A percentile compares a stretch with the other conserved stretches of the same genome.
Conservation (phyloP, 192 early-diverging fungal species). For the Mycoemilia scoparia region DNA sequence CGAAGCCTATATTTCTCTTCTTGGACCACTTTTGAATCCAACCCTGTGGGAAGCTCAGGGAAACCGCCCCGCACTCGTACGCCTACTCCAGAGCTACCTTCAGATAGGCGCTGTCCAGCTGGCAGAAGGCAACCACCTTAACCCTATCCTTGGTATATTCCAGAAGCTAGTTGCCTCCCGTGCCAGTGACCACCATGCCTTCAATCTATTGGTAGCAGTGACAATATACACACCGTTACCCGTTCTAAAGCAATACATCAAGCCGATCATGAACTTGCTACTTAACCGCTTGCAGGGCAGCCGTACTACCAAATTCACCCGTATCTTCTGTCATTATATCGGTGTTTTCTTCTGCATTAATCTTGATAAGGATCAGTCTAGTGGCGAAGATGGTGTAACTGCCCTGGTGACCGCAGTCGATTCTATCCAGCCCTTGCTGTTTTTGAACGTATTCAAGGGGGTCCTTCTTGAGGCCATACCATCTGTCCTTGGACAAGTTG, state of each 20-base stretch:
- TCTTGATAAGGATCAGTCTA: no score
- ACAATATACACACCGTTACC: conserved; percentile 59
- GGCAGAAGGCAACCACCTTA: conserved; percentile 47
- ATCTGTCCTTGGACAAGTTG: conserved; percentile 13
- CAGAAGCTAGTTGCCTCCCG: conserved; percentile 77
- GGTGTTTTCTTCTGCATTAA: conserved; percentile 19
- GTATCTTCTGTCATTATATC: conserved; percentile 19
- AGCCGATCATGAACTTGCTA: conserved; percentile 40
- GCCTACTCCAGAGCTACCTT: conserved; percentile 73
- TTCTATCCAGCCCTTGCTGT: conserved; percentile 18
- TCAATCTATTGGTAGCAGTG: conserved; percentile 61
- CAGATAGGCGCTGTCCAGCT: conserved; percentile 50
- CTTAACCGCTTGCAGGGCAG: conserved; percentile 31
- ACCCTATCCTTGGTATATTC: conserved; percentile 79
- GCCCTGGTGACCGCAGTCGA: conserved; percentile 20
- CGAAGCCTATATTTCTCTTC: conserved; percentile 46
- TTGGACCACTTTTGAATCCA: conserved; percentile 69
- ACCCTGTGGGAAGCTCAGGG: conserved; percentile 69
- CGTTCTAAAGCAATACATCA: conserved; percentile 31
- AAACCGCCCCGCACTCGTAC: conserved; percentile 88
- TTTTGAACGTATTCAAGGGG: conserved; percentile 18
- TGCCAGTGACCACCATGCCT: conserved; percentile 69
- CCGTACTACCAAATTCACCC: conserved; percentile 16
- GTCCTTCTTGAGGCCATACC: conserved; percentile 21
- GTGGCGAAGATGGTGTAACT: conserved; percentile 5